Base-by-base conservation (phyloP, 1,284 basidiomycete genomes). In the Ceratobasidium sp. region DNA sequence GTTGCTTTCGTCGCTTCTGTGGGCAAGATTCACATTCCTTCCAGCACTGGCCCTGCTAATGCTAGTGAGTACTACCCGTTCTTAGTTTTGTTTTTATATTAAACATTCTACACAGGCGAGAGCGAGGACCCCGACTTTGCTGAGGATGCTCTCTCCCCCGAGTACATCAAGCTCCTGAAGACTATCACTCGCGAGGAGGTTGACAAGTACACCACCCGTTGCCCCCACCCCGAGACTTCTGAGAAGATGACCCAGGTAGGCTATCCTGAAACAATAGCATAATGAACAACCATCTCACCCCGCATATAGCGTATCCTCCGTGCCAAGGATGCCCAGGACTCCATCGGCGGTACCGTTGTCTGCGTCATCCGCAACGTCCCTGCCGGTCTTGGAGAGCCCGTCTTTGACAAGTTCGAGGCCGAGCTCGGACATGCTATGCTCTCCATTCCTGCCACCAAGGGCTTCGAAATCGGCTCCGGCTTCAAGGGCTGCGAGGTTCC, bases 391-490 rank as follows among this genome's bases (percentile, higher is more conserved):
- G 97, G 97, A 68, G 97, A 99, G 79, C 97, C 97, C 52, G 91
- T 93, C 69, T 99, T 99, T 78, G 95, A 99, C 84, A 99, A 99
- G 82, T 89, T 99, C 77, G 97, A 98, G 79, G 97, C 97, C 36
- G 87, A 88, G 74, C 87, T 99, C 70, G 97, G 87, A 2, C 97
- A 99, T 77, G 97, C 97, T 16, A 99, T 99, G 95, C 85, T 99
- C 69, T 95, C 92, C 71, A 98, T 99, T 76, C 97, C 97, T 36
- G 96, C 97, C 6, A 99, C 97, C 69, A 99, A 99, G 78, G 95
- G 87, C 2, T 99, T 99, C 78, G 97, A 99, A 80, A 89, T 99
- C 73, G 97, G 97, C 56, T 96, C 93, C 27, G 97, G 97, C 33
- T 98, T 99, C 86, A 84, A 87, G 72, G 97, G 97, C 16, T 95